Evolutionary conservation across 2,329 filamentous ascomycete species (phyloP), one percentile per base, ranked within the genome.

Genomic region (Penicillium sp.): DNA sequence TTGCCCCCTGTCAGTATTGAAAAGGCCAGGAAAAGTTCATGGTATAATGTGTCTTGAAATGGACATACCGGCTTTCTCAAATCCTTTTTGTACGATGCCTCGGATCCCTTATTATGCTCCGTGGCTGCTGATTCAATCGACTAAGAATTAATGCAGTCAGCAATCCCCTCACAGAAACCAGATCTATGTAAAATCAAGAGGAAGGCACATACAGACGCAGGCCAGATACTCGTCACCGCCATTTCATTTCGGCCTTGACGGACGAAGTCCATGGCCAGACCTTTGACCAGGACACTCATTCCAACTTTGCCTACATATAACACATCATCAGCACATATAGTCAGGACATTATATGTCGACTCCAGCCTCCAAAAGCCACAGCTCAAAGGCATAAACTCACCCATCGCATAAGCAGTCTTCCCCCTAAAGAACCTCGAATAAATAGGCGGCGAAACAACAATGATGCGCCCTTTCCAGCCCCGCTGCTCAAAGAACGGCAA

Each of bases 381-480:
- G 6, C 19, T 17, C 24, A 43, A 43, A 34, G 13, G 29, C 13
- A 34, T 6, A 33, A 48, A 57, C 63, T 57, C 56, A 55, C 77
- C 77, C 69, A 82, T 79, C 0, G 88, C 87, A 69, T 94, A 94
- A 13, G 85, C 87, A 1, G 87, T 87, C 76, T 94, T 94, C 10
- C 88, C 88, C 21, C 85, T 72, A 67, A 93, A 90, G 69, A 94
- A 94, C 28, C 88, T 77, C 55, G 81, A 85, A 68, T 94, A 94
- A 50, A 94, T 90, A 2, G 88, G 88, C 22, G 88, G 88, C 61
- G 82, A 86, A 48, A 94, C 84, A 48, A 93, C 85, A 40, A 94
- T 72, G 53, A 94, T 80, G 24, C 88, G 71, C 0, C 82, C 85
- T 24, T 72, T 75, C 69, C 75, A 77, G 0, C 61, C 71, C 53